phyloP scores from a whole-genome alignment of 2,329 filamentous ascomycete genomes.

The Sporothrix phasma region DNA sequence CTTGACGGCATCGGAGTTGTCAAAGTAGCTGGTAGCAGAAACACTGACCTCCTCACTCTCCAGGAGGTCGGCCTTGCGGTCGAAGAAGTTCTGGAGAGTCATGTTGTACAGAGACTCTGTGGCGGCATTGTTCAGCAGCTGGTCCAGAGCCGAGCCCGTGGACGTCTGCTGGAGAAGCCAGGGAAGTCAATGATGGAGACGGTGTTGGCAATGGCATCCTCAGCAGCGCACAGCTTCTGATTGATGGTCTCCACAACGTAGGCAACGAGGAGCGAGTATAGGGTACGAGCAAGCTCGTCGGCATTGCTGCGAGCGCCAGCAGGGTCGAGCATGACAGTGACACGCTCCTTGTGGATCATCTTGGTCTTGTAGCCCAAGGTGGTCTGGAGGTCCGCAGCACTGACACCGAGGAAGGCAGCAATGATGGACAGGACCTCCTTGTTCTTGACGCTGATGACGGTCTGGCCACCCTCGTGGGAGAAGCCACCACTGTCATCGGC shows the following conservation, averaged over 20 bases:
- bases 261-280: constrained; percentile 89
- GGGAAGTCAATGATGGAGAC: constrained; percentile 94
- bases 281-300: constrained; percentile 82
- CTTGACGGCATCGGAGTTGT: constrained; percentile 90
- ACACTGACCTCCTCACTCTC: constrained; percentile 91
- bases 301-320: constrained; percentile 83
- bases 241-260: constrained; percentile 93
- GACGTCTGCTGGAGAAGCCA: constrained; percentile 80
- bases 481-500: constrained; percentile 93
- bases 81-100: constrained; percentile 91
- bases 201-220: constrained; percentile 86
- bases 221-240: constrained; percentile 73
- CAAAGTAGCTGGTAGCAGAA: constrained; percentile 89
- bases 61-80: constrained; percentile 82
- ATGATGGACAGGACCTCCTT: constrained; percentile 79
- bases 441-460: constrained; percentile 80
- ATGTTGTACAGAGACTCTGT: constrained; percentile 89
- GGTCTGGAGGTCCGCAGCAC: constrained; percentile 68
- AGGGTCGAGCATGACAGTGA: constrained; percentile 97
- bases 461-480: constrained; percentile 86
- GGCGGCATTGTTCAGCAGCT: constrained; percentile 89
- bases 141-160: constrained; percentile 78
- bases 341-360: constrained; percentile 88
- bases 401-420: constrained; percentile 88
- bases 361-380: constrained; percentile 94